Evolutionary conservation across 164 flowering plant species (phyloP), one percentile per base, ranked within the genome.

Genomic region (Sextonia rubra): DNA sequence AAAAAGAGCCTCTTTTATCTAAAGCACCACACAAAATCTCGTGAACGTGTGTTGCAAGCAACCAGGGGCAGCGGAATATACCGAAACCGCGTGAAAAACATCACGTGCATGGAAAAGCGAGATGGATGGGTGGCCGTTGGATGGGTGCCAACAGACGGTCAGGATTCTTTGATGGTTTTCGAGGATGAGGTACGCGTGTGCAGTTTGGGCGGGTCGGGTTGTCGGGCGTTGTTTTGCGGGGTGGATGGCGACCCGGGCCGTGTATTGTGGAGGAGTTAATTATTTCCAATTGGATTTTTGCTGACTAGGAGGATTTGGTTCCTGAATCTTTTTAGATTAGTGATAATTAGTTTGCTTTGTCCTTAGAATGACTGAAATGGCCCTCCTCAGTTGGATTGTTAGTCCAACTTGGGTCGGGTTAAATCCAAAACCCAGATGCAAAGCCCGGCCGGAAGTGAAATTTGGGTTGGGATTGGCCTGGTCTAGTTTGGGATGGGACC

Each of bases 211-310:
- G 64, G 64, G 73, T 64, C 55, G 55, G 47, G 8, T 27, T 25
- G 73, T 70, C 73, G 73, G 73, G 67, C 67, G 23, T 61, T 56
- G 68, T 65, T 17, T 64, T 30, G 18, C 67, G 67, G 18, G 67
- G n/a, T 32, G 65, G 30, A 25, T 29, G 37, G 32, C n/a, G 30
- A 27, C 67, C 67, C n/a, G 58, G 22, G 67, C 67, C 44, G 44
- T 27, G 30, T 62, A 62, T 62, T 27, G 26, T 62, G 65, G 65
- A 66, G 9, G 44, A 37, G 44, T 22, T 61, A 71, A 66, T 71
- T 60, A 60, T 75, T 15, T 18, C 44, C 69, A 15, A 56, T 25
- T 9, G 49, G 65, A 74, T 60, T 62, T 37, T 71, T 75, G 23
- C 61, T 17, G 58, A 66, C 44, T 58, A 17, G 52, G 15, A 69